phyloP scores from a whole-genome alignment of 345 rosid species.

The Cardamine resedifolia region DNA sequence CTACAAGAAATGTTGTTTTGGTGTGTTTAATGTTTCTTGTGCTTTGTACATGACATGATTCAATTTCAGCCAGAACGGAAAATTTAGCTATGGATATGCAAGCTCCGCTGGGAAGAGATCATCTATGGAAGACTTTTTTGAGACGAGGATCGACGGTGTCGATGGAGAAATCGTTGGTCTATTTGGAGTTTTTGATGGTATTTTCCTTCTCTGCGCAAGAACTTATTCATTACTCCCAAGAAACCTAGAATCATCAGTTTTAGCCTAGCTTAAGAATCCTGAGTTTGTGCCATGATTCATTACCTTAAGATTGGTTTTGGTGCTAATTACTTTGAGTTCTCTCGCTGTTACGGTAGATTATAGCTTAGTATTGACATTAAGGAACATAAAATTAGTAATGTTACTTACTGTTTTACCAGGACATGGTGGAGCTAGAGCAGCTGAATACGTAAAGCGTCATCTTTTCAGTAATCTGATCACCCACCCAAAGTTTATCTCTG shows the following conservation, averaged over 20 bases:
- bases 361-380: conserved; percentile 3
- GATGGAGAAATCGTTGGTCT: conserved; percentile 94
- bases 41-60: conserved; percentile 4
- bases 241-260: neutral
- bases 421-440: conserved; percentile 98
- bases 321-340: neutral
- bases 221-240: neutral
- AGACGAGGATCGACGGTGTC: conserved; percentile 90
- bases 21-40: neutral
- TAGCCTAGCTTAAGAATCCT: neutral
- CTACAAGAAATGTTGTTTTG: neutral
- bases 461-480: conserved; percentile 88
- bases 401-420: conserved; percentile 45
- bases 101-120: conserved; percentile 93
- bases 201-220: neutral
- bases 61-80: conserved; percentile 74
- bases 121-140: conserved; percentile 98
- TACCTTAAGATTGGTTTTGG: neutral
- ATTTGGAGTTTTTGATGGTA: conserved; percentile 99
- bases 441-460: conserved; percentile 91
- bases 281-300: neutral
- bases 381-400: neutral
- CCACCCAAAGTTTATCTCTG: conserved; percentile 94
- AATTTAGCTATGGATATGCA: conserved; percentile 97
- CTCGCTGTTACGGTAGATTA: neutral